Evolutionary conservation across 805 yeast species (phyloP).

Genomic region (Blastobotrys attinorum): DNA sequence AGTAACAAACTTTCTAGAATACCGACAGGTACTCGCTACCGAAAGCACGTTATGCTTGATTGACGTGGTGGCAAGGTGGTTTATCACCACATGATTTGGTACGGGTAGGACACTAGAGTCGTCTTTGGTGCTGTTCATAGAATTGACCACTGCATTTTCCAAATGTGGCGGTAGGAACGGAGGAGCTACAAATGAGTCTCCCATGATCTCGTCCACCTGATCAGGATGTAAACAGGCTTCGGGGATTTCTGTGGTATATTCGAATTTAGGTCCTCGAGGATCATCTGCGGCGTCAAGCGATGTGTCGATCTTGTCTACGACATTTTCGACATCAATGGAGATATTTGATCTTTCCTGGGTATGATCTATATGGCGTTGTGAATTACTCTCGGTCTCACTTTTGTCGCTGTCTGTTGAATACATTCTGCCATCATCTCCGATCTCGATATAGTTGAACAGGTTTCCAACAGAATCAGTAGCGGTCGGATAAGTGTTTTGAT

Average conservation of each 20-base stretch:
- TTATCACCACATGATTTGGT: constrained; percentile 78
- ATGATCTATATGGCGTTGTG: background rate
- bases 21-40: constrained; percentile 76
- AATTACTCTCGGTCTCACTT: background rate
- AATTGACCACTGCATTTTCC: constrained; percentile 1
- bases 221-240: background rate
- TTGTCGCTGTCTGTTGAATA: background rate
- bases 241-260: constrained; percentile 1
- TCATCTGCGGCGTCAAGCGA: background rate
- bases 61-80: constrained; percentile 79
- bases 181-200: background rate
- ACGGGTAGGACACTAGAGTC: constrained; percentile 3
- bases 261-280: background rate
- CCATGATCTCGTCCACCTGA: background rate
- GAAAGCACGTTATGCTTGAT: constrained; percentile 79
- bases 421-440: constrained; percentile 26
- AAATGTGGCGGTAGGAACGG: constrained; percentile 5
- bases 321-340: background rate
- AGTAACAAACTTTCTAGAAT: constrained; percentile 72
- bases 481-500: constrained; percentile 77
- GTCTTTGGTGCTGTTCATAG: background rate
- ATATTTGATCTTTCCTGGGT: too few relatives aligned
- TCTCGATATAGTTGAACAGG: constrained; percentile 80
- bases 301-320: background rate
- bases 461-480: constrained; percentile 94